phyloP scores from a whole-genome alignment of 257 asterid genomes.

The Fraxinus cuspidata region DNA sequence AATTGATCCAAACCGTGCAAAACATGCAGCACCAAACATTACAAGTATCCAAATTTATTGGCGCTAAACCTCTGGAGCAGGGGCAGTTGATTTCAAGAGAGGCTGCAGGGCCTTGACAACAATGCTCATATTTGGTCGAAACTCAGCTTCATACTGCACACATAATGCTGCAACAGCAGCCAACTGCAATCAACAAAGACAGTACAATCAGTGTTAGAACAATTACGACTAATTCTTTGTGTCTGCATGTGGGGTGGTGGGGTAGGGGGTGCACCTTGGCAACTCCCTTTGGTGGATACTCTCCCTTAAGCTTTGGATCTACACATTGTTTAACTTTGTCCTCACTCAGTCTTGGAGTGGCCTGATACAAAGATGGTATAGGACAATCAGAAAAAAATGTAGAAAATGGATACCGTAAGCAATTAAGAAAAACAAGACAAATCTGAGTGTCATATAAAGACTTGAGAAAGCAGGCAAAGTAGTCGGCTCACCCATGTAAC shows the following conservation, averaged over 20 bases:
- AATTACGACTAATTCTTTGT: background rate
- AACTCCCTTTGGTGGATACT: constrained; percentile 84
- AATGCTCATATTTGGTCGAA: constrained; percentile 89
- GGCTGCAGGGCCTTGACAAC: constrained; percentile 92
- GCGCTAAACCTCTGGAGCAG: constrained; percentile 46
- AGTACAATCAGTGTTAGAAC: constrained; percentile 15
- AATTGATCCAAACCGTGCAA: constrained; percentile 30
- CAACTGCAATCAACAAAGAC: constrained; percentile 47
- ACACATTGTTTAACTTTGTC: constrained; percentile 92
- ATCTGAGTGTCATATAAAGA: background rate
- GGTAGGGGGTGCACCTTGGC: constrained; percentile 65
- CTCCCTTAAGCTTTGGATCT: constrained; percentile 78
- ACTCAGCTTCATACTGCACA: constrained; percentile 90
- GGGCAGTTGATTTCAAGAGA: constrained; percentile 58
- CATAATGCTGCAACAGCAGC: constrained; percentile 93
- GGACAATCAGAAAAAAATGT: constrained; percentile 3
- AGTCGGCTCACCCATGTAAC: constrained; percentile 77
- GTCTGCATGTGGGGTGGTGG: background rate
- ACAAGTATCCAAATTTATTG: background rate
- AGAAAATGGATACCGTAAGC: background rate
- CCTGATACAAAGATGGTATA: constrained; percentile 40
- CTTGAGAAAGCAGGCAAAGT: constrained; percentile 5
- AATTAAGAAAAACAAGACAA: background rate
- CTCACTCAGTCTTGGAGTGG: constrained; percentile 87
- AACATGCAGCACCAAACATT: constrained; percentile 25